Evolutionary conservation across 2,329 filamentous ascomycete species (phyloP), one percentile per base, ranked within the genome.

Genomic region (Cylindrodendrum hubeiense): DNA sequence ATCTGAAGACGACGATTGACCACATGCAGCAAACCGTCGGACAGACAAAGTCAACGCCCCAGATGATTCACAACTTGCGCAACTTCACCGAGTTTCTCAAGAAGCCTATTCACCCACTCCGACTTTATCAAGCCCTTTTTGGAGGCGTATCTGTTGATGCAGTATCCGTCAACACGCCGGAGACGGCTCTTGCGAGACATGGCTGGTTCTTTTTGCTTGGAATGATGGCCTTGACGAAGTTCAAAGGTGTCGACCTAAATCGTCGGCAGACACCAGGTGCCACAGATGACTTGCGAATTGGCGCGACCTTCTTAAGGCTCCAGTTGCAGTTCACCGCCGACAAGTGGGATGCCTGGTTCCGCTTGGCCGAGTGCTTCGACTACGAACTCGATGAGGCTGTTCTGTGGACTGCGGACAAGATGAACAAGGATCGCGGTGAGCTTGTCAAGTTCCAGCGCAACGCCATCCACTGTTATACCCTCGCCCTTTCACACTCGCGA

Each of bases 171-270:
- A 88, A 90, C 47, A 86, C 87, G 2, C 86, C 88, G 0, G 92
- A 96, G 63, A 91, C 90, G 56, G 87, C 88, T 0, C 81, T 97
- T 34, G 94, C 95, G 0, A 89, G 89, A 24, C 92, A 93, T 70
- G 93, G 94, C 49, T 98, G 95, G 95, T 97, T 94, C 78, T 97
- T 96, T 78, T 82, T 98, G 30, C 88, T 97, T 67, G 95, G 95
- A 21, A 92, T 96, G 85, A 93, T 97, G 60, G 91, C 93, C 3
- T 85, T 98, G 61, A 93, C 92, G 46, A 97, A 94, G 74, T 98
- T 97, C 77, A 89, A 89, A 70, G 86, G 83, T 33, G 86, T 87
- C 76, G 93, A 84, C 83, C 87, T 82, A 80, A 95, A 85, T 66
- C 93, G 95, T 73, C 89, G 94, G 21, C 87, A 94, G 72, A 93